Evolutionary conservation across 805 yeast species (phyloP), one percentile per base, ranked within the genome.

Genomic region (Metschnikowia gruessii): DNA sequence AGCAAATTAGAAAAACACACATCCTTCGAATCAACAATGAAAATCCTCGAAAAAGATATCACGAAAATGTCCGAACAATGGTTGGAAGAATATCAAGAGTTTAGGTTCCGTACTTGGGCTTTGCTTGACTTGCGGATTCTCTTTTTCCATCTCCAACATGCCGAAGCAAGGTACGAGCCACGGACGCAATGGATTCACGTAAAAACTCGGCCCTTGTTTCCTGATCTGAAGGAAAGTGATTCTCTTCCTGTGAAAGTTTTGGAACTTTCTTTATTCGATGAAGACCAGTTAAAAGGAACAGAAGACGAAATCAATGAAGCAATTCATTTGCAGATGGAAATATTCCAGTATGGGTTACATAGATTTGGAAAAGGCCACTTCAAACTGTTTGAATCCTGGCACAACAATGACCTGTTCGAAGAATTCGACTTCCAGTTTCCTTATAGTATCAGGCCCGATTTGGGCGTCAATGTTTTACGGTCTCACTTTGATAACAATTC

Each of bases 101-200:
- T 7, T 6, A 10, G 9, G 28, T 11, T 26, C 28, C 3, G 28
- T 10, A 21, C 24, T 21, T 4, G 24, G 7, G 7, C 7, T 21
- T 21, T 21, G 7, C 24, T 21, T 21, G 24, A 21, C 24, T 21
- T 21, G 4, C 24, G 24, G 24, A 21, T 32, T n/a, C n/a, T 19
- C 4, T 26, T 32, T 1, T 38, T 38, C 19, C 42, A 43, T 7
- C 29, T 43, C 15, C 8, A 29, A n/a, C 13, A 43, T 26, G 35
- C 47, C n/a, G 5, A 17, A 10, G 42, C 35, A 12, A 37, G 47
- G 15, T 19, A 22, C 10, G 47, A 37, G 6, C 38, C 38, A 11
- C 47, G 43, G 16, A 43, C 47, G 1, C 28, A 22, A 17, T 43
- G 42, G 47, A 38, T 38, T 12, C 47, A 38, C 28, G 34, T 38